These are phyloP conservation scores for Aureobasidium sp. DNA, from an alignment of 2,329 filamentous ascomycete genomes.

Conservation along the genomic window DNA sequence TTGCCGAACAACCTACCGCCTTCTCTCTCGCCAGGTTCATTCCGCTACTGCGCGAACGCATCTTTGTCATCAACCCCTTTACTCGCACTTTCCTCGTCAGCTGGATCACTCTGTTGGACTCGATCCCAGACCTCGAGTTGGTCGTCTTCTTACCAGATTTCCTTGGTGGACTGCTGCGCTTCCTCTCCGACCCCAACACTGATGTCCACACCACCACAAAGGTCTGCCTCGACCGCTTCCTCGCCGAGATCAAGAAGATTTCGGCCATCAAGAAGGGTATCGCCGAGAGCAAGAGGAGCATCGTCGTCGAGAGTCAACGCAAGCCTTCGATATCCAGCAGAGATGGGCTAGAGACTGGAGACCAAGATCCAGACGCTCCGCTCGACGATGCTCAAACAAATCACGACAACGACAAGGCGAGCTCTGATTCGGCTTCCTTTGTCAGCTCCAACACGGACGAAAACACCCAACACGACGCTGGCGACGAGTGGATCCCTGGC, in stretches of 20 bases:
- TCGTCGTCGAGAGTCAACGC: conserved; percentile 53
- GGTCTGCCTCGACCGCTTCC: conserved; percentile 76
- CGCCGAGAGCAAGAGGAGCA: conserved; percentile 66
- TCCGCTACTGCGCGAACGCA: conserved; percentile 84
- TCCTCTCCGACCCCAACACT: conserved; percentile 79
- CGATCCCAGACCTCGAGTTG: conserved; percentile 90
- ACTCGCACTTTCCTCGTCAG: conserved; percentile 91
- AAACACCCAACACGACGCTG: conserved; percentile 42
- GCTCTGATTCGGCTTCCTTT: conserved; percentile 34
- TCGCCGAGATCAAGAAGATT: conserved; percentile 91
- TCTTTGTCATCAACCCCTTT: conserved; percentile 89
- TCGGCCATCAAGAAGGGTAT: conserved; percentile 87
- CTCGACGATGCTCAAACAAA: conserved; percentile 39
- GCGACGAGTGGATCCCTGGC: conserved; percentile 94
- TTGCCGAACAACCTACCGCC: conserved; percentile 48
- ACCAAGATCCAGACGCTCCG: conserved; percentile 38
- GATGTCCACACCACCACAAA: conserved; percentile 96
- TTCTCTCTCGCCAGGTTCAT: conserved; percentile 90
- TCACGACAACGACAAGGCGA: conserved; percentile 43
- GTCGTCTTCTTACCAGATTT: conserved; percentile 91
- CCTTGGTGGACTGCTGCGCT: conserved; percentile 78
- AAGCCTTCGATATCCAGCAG: conserved; percentile 58
- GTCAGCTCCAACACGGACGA: conserved; percentile 43
- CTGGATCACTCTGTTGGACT: conserved; percentile 91
- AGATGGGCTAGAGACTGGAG: conserved; percentile 42